phyloP scores from a whole-genome alignment of 257 asterid genomes.

The Coffea eugenioides region DNA sequence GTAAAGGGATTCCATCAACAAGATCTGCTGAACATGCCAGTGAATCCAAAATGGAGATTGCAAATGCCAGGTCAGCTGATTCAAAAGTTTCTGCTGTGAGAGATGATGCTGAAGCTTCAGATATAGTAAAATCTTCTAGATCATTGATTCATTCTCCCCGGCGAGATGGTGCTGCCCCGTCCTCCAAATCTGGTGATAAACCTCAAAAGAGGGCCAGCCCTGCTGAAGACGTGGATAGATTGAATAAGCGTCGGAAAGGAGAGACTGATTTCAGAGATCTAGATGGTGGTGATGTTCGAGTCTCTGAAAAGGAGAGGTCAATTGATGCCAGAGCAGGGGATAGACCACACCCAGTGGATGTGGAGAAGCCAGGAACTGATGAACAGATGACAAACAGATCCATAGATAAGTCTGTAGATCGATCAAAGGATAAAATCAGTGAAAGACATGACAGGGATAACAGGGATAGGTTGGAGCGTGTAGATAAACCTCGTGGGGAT shows the following conservation, averaged over 20 bases:
- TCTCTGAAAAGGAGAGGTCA: constrained; percentile 70
- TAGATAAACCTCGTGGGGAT: constrained; percentile 79
- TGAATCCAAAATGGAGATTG: constrained; percentile 55
- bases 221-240: constrained; percentile 75
- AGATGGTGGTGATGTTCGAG: constrained; percentile 61
- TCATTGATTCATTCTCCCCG: constrained; percentile 66
- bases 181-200: constrained; percentile 62
- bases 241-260: constrained; percentile 83
- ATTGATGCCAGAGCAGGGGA: constrained; percentile 53
- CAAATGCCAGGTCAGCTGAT: constrained; percentile 50
- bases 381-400: constrained; percentile 55
- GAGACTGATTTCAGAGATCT: constrained; percentile 68
- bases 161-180: constrained; percentile 48
- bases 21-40: constrained; percentile 47
- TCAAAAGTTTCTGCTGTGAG: constrained; percentile 49
- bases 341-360: constrained; percentile 45
- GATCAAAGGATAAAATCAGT: constrained; percentile 74
- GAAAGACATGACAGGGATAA: constrained; percentile 85
- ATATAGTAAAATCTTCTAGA: constrained; percentile 55
- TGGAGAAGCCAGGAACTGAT: constrained; percentile 58
- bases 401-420: constrained; percentile 58
- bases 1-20: constrained; percentile 49
- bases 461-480: constrained; percentile 71
- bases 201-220: constrained; percentile 82
- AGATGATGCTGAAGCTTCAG: constrained; percentile 69